Base-by-base conservation (phyloP, 331 rosid species). In the Cydonia oblonga region DNA sequence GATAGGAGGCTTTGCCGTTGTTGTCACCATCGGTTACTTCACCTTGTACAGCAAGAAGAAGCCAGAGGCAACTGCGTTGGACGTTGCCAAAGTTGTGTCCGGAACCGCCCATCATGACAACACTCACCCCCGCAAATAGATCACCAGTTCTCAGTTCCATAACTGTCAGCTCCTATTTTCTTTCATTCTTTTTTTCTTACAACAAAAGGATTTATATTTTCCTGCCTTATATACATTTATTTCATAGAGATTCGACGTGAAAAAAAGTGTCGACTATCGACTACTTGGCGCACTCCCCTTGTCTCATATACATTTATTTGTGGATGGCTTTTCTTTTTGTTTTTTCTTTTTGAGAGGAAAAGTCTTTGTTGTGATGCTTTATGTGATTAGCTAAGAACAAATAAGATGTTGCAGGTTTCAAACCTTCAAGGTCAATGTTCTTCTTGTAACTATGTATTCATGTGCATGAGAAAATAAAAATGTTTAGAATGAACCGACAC, bases 11-110 rank as follows among this genome's bases (percentile, higher is more conserved):
- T 84, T 89, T 35, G 92, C 84, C 25, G 67, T 79, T 5, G 71
- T 76, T 3, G 67, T 78, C 28, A 77, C 81, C 24, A 22, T 89
- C 1, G 90, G 86, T 40, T 89, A 75, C 78, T 70, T 85, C 1
- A 81, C 87, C 22, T 78, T 89, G n/a, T 87, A 84, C 80, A 49
- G 88, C 69, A 87, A 84, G 76, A 90, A 90, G 83, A 87, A 87
- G 83, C 90, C 92, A 0, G 90, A 90, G 78, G 92, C 96, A 44
- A 84, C 90, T 12, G 92, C 96, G 1, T 8, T 82, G 22, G 92
- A 90, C 42, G 90, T 90, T 24, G 96, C 96, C 4, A 90, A 86
- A 83, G 92, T 87, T 71, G 35, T 76, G 70, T 29, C 82, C 5
- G 92, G 89, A 7, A 12, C 64, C 29, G 40, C 90, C 15, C 52